Evolutionary conservation across 2,329 filamentous ascomycete species (phyloP).

Genomic region (Dryadomyces sulphureus): DNA sequence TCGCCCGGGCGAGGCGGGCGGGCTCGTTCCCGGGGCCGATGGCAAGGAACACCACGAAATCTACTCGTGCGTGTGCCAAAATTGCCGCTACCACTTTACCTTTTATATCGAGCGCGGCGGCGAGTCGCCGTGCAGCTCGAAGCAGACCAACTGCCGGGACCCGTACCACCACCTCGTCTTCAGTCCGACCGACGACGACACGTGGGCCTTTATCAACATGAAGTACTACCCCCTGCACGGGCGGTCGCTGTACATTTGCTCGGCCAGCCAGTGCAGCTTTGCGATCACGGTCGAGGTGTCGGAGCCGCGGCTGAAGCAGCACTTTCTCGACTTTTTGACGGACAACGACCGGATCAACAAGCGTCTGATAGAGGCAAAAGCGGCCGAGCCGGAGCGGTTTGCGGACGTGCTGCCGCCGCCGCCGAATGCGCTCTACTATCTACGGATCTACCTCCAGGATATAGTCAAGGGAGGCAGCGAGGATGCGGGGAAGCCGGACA

Average conservation of each 20-base stretch:
- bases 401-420: conserved; percentile 25
- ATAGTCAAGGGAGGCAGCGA: conserved; percentile 22
- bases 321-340: conserved; percentile 27
- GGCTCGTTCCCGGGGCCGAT: conserved; percentile 5
- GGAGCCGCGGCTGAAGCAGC: conserved; percentile 27
- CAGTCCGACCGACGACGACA: not conserved
- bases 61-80: conserved; percentile 17
- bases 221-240: conserved; percentile 25
- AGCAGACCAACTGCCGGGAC: conserved; percentile 5
- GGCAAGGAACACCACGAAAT: conserved; percentile 7
- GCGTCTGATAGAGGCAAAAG: conserved; percentile 23
- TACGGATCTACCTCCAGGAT: conserved; percentile 38
- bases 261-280: conserved; percentile 25
- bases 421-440: conserved; percentile 25
- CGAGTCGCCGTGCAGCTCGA: conserved; percentile 7
- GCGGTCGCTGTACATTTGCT: conserved; percentile 25
- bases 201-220: conserved; percentile 5
- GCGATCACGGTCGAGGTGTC: conserved; percentile 32
- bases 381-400: conserved; percentile 33
- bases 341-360: conserved; percentile 28
- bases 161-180: conserved; percentile 16
- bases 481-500: conserved; percentile 16
- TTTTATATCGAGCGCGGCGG: conserved; percentile 13
- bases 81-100: conserved; percentile 19
- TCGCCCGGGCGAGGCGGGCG: not conserved